A percentile compares a stretch with the other conserved stretches of the same genome.
Evolutionary conservation across 441 rosid genomes (phyloP).

Genomic region (Flueggea neowawraea): DNA sequence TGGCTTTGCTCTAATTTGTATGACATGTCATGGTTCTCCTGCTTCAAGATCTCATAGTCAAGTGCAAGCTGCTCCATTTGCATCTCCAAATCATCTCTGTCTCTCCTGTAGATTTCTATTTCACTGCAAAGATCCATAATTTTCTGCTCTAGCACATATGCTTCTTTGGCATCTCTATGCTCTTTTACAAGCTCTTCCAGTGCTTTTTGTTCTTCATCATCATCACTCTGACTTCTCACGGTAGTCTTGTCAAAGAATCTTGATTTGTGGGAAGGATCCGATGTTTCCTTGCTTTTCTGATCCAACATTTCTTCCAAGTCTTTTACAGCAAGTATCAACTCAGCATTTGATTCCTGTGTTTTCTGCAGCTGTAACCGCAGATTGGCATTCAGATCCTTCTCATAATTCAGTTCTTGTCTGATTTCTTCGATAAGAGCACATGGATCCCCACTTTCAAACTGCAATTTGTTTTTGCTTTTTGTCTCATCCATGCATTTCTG

Average conservation of each 20-base stretch:
- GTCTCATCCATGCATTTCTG: conserved; percentile 42
- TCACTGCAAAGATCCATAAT: conserved; percentile 69
- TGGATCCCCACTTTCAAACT: conserved; percentile 47
- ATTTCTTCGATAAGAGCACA: conserved; percentile 54
- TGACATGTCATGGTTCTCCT: conserved; percentile 70
- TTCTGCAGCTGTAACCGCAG: conserved; percentile 72
- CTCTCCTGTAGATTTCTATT: conserved; percentile 72
- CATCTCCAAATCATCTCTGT: conserved; percentile 77
- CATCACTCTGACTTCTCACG: conserved; percentile 51
- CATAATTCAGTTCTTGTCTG: conserved; percentile 63
- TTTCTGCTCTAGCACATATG: conserved; percentile 60
- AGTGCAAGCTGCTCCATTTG: conserved; percentile 93
- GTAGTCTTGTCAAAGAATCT: conserved; percentile 23
- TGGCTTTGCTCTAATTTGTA: conserved; percentile 74
- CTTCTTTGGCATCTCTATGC: conserved; percentile 60
- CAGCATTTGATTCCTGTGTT: conserved; percentile 72
- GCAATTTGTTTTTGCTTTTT: conserved; percentile 41
- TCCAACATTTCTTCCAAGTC: conserved; percentile 74
- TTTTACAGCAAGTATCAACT: conserved; percentile 74
- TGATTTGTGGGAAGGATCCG: conserved; percentile 29
- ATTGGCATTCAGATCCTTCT: conserved; percentile 70
- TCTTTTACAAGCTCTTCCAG: conserved; percentile 81
- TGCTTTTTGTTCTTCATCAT: conserved; percentile 86
- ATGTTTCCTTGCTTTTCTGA: conserved; percentile 35
- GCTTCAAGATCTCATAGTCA: conserved; percentile 89